Base-by-base conservation (phyloP, 257 asterid genomes). In the Jacaranda mimosifolia region DNA sequence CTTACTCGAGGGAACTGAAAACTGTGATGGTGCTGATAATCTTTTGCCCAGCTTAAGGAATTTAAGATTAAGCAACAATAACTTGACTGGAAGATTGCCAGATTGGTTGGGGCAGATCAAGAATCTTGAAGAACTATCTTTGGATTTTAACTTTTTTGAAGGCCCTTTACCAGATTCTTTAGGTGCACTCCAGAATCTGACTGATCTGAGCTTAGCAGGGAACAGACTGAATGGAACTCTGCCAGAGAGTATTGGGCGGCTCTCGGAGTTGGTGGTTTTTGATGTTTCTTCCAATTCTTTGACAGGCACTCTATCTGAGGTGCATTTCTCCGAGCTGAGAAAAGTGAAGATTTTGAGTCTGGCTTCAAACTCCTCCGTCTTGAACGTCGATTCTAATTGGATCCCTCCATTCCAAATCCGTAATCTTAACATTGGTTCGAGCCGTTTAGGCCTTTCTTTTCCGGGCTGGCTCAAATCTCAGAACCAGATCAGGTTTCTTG, bases 391-490 rank as follows among this genome's bases (percentile, higher is more conserved):
- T 73, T 76, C 86, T 13, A 64, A 63, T 39, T 89, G 90, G 94
- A 46, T 76, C 49, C 89, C 89, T 48, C 87, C 87, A 0, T 89
- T 87, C 75, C 89, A 84, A 80, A 43, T 82, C 43, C 63, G 82
- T 36, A 80, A 73, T 70, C 90, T 89, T 45, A 81, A 56, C 70
- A 72, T 87, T 81, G 87, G 86, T 5, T 87, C 87, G 9, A 82
- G 90, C 66, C 71, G 48, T 8, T 63, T 85, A 51, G 91, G 91
- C 68, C 87, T 85, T 76, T 70, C 51, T 3, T 89, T 89, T 66
- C 91, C 94, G 6, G 38, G 63, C 19, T 89, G 91, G 91, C 82
- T 89, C 68, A 60, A 83, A 83, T 74, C 86, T 55, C 91, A 89
- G 76, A 81, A 79, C 14, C 82, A 72, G 73, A 76, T 85, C 46